These are phyloP conservation scores for Domatiomyces catenatus DNA, from an alignment of 2,329 filamentous ascomycete genomes.

Conservation along the genomic window DNA sequence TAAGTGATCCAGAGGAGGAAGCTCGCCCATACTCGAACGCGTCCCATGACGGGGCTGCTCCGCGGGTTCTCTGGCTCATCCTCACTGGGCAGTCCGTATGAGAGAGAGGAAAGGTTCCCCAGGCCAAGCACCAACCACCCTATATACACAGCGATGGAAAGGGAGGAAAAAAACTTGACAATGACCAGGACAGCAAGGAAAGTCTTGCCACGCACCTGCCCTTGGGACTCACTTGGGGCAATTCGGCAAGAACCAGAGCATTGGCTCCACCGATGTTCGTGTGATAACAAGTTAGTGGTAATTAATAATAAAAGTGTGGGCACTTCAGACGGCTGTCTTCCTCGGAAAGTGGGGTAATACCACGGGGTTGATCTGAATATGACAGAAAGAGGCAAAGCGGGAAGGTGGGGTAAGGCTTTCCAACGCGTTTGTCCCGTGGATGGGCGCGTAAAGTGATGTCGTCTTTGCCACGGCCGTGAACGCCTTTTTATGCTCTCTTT, in stretches of 20 bases:
- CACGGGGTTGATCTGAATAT: neutral
- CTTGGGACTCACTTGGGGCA: neutral
- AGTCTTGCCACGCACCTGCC: neutral
- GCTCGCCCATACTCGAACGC: conserved; percentile 20
- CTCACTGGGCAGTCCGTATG: neutral
- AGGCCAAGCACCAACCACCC: neutral
- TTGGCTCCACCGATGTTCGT: neutral
- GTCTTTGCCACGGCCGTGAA: too few relatives aligned
- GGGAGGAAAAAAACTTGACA: neutral
- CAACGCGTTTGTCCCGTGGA: too few relatives aligned
- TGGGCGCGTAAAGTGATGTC: too few relatives aligned
- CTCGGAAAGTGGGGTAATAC: neutral
- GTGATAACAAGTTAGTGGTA: neutral
- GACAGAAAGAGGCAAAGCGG: neutral
- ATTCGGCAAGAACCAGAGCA: neutral
- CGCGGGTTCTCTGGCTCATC: conserved; percentile 13
- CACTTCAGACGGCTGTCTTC: neutral
- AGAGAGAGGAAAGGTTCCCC: neutral
- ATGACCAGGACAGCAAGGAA: neutral
- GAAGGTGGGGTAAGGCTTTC: neutral
- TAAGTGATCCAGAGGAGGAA: conserved; percentile 18
- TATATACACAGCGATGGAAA: neutral
- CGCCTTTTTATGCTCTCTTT: too few relatives aligned
- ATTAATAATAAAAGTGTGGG: neutral
- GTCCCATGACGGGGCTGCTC: conserved; percentile 17